phyloP scores from a whole-genome alignment of 768 basidiomycete species.

The Rubroboletus satanas region DNA sequence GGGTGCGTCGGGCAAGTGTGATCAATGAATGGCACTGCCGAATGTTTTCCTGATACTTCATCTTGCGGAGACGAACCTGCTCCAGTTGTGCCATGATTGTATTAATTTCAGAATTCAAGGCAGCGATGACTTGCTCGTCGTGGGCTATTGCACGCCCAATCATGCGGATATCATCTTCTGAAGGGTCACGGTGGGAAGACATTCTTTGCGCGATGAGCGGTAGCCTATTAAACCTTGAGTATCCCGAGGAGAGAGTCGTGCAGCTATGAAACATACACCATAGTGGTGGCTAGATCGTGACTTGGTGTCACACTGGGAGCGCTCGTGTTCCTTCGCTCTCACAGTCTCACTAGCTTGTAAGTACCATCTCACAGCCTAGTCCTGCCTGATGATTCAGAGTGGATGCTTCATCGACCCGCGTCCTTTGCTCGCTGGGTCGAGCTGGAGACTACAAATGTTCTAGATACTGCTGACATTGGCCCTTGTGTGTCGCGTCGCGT shows the following conservation, averaged over 20 bases:
- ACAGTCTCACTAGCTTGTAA: constrained; percentile 16
- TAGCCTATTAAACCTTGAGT: constrained; percentile 7
- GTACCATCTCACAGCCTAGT: constrained; percentile 7
- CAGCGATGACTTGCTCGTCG: constrained; percentile 41
- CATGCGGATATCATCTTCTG: constrained; percentile 19
- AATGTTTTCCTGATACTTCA: constrained; percentile 41
- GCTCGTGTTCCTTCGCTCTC: neutral
- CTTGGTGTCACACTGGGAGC: constrained; percentile 10
- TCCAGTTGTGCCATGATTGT: constrained; percentile 38
- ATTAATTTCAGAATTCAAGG: constrained; percentile 43
- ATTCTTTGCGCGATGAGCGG: constrained; percentile 12
- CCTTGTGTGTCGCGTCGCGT: constrained; percentile 10
- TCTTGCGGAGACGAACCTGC: constrained; percentile 41
- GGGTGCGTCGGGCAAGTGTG: constrained; percentile 54
- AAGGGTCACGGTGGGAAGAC: constrained; percentile 17
- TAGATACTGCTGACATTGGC: constrained; percentile 85
- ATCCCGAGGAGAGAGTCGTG: neutral
- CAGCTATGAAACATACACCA: constrained; percentile 8
- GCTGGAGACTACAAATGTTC: constrained; percentile 77
- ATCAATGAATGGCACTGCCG: constrained; percentile 43
- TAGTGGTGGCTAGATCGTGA: constrained; percentile 10
- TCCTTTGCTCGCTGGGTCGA: constrained; percentile 51
- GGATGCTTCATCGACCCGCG: constrained; percentile 78
- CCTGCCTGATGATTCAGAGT: constrained; percentile 83
- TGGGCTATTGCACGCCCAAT: constrained; percentile 22